A percentile compares a stretch with the other conserved stretches of the same genome.
phyloP scores from a whole-genome alignment of 2,329 filamentous ascomycete genomes.

The Xylaria sp. region DNA sequence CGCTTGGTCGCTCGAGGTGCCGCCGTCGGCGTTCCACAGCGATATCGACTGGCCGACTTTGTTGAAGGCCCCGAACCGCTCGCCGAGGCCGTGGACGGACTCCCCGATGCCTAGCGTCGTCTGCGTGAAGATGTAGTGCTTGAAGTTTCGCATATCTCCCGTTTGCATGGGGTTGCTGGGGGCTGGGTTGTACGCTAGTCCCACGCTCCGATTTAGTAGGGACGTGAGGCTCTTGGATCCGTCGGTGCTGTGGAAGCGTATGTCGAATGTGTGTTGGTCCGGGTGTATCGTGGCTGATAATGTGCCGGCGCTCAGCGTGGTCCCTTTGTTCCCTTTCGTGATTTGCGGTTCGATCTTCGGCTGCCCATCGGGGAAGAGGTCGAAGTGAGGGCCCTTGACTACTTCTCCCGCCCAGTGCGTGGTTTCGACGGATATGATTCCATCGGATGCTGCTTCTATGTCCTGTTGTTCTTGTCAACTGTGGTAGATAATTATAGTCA shows the following conservation, averaged over 20 bases:
- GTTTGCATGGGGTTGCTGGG: conserved; percentile 64
- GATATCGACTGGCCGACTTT: conserved; percentile 78
- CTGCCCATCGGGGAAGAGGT: conserved; percentile 65
- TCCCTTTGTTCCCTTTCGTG: conserved; percentile 56
- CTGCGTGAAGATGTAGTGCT: conserved; percentile 68
- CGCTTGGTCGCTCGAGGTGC: conserved; percentile 75
- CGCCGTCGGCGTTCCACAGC: conserved; percentile 73
- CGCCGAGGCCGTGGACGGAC: conserved; percentile 78
- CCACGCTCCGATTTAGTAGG: conserved; percentile 65
- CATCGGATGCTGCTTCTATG: conserved; percentile 66
- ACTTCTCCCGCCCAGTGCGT: conserved; percentile 67
- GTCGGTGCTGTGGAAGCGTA: conserved; percentile 64
- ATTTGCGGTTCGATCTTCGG: conserved; percentile 57
- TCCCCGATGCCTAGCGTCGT: conserved; percentile 69
- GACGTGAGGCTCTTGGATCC: conserved; percentile 64
- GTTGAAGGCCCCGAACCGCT: conserved; percentile 80
- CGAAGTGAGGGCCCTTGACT: conserved; percentile 65
- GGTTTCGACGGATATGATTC: conserved; percentile 68
- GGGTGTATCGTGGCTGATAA: conserved; percentile 64
- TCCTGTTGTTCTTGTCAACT: conserved; percentile 54
- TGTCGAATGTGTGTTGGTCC: conserved; percentile 63
- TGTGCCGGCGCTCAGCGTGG: conserved; percentile 62
- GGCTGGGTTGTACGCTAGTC: conserved; percentile 66
- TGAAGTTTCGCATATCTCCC: conserved; percentile 63
- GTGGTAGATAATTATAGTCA: neutral